Evolutionary conservation across 2,329 filamentous ascomycete species (phyloP).

Genomic region (Drechslerella coelobrocha): DNA sequence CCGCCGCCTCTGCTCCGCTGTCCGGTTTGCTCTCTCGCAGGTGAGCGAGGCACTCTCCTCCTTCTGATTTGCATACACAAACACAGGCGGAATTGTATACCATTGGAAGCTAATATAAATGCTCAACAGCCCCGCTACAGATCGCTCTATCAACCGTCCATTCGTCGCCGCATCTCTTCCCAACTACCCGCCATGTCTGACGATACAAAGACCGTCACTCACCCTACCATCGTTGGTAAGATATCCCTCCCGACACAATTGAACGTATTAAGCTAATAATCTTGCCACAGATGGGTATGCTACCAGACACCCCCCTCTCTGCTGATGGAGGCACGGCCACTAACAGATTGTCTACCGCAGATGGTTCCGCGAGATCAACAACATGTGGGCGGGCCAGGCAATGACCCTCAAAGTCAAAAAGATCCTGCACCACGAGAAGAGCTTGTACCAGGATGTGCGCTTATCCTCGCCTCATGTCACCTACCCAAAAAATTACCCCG

Average conservation of each 20-base stretch:
- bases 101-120: too few species aligned
- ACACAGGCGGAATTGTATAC: too few species aligned
- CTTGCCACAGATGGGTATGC: conserved; percentile 33
- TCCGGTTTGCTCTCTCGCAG: too few species aligned
- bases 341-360: conserved; percentile 30
- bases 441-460: conserved; percentile 87
- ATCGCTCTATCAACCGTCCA: conserved; percentile 11
- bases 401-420: conserved; percentile 99
- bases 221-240: conserved; percentile 50
- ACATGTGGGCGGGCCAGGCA: conserved; percentile 99
- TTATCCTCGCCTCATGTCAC: background rate
- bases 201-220: conserved; percentile 25
- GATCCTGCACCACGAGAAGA: conserved; percentile 98
- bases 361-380: conserved; percentile 98
- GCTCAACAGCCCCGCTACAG: background rate
- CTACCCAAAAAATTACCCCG: background rate
- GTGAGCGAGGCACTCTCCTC: too few species aligned
- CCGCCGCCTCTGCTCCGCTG: too few species aligned
- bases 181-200: conserved; percentile 41
- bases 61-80: too few species aligned
- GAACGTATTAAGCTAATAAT: conserved; percentile 4
- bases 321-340: background rate
- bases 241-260: background rate
- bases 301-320: background rate
- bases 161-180: conserved; percentile 5